Conservation (phyloP, 75 land plant species). For the Larix kaempferi region DNA sequence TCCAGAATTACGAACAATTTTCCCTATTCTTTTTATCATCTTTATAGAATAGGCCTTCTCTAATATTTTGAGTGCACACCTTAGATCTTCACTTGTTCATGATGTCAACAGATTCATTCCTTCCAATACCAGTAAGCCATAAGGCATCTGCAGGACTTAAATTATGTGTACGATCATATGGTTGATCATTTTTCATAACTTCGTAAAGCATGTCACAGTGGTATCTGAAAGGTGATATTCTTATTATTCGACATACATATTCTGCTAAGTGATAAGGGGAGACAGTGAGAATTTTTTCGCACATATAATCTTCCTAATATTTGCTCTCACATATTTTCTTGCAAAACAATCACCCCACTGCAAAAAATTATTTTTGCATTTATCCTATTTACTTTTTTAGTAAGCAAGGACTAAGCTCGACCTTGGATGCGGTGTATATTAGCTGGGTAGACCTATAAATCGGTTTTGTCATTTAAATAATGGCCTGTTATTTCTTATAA, state of each 20-base stretch:
- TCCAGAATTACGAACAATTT: neutral
- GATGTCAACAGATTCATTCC: constrained; percentile 98
- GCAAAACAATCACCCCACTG: too few relatives aligned
- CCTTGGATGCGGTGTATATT: too few relatives aligned
- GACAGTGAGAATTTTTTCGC: too few relatives aligned
- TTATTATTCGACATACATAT: constrained; percentile 93
- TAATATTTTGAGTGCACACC: constrained; percentile 32
- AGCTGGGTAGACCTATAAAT: too few relatives aligned
- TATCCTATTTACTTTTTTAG: too few relatives aligned
- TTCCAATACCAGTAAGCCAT: constrained; percentile 92
- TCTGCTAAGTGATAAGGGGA: constrained; percentile 97
- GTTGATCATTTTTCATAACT: constrained; percentile 98
- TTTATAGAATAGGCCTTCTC: neutral
- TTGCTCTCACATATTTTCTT: too few relatives aligned
- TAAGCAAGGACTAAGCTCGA: too few relatives aligned
- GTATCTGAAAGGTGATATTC: constrained; percentile 93
- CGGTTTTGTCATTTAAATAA: too few relatives aligned
- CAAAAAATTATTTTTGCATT: too few relatives aligned
- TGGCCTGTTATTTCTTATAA: too few relatives aligned
- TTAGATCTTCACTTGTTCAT: constrained; percentile 99
- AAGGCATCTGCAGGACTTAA: constrained; percentile 99
- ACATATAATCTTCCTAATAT: too few relatives aligned
- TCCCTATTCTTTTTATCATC: neutral
- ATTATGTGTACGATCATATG: constrained; percentile 98
- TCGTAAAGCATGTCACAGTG: constrained; percentile 98